Evolutionary conservation across 75 land plant genomes (phyloP).

Genomic region (Sequoia sempervirens): DNA sequence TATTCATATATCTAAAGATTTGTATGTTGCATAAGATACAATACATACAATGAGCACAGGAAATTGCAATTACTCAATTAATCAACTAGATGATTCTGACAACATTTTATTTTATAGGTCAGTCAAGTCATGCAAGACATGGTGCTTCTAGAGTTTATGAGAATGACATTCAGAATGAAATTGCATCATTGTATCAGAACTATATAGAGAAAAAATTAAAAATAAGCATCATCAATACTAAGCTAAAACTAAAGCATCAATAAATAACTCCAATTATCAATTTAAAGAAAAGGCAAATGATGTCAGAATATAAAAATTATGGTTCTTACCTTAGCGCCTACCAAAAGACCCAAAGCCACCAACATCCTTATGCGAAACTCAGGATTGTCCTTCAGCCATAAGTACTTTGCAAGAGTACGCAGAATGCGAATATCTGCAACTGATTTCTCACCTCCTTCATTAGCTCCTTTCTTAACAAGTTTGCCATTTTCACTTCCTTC

Average conservation of each 20-base stretch:
- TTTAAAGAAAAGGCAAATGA: neutral
- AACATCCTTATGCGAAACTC: slow-evolving; percentile 79
- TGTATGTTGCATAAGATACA: neutral
- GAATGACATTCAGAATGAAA: neutral
- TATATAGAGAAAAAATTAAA: neutral
- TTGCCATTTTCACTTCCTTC: slow-evolving; percentile 7
- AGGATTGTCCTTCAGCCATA: slow-evolving; percentile 83
- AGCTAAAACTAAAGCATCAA: neutral
- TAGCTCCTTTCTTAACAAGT: slow-evolving; percentile 8
- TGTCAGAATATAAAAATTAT: neutral
- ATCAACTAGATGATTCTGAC: neutral
- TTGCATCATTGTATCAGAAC: neutral
- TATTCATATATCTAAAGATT: neutral
- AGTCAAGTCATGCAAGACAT: neutral
- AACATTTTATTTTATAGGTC: neutral
- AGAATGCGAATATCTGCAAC: slow-evolving; percentile 69
- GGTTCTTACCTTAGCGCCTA: slow-evolving; percentile 71
- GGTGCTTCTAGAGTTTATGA: neutral
- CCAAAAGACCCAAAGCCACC: slow-evolving; percentile 67
- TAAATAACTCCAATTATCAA: neutral
- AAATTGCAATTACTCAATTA: neutral
- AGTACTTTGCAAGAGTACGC: slow-evolving; percentile 58
- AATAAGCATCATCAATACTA: neutral
- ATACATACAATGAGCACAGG: neutral
- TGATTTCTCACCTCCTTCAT: slow-evolving; percentile 21